phyloP scores from a whole-genome alignment of 306 rosid species.

The Pachyrhizus erosus region DNA sequence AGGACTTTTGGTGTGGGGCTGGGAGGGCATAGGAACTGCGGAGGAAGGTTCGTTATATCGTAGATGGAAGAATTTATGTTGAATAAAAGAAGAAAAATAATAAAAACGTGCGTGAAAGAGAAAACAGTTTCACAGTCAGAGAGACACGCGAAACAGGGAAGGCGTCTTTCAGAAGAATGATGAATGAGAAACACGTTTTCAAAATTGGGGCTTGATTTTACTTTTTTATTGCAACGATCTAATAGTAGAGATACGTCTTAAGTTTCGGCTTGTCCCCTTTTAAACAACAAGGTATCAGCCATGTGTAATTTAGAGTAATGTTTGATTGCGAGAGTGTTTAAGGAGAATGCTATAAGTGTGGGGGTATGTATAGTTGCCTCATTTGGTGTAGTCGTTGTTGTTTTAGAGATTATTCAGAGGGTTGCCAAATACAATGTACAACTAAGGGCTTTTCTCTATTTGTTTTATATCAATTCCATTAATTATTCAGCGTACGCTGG shows the following conservation, averaged over 20 bases:
- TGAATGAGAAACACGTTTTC: constrained; percentile 42
- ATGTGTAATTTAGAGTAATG: no score
- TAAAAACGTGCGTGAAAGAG: constrained; percentile 30
- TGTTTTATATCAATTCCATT: background rate
- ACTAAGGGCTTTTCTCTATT: background rate
- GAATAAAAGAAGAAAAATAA: background rate
- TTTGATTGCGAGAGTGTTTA: no score
- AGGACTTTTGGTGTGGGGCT: background rate
- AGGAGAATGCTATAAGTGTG: background rate
- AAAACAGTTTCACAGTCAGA: constrained; percentile 12
- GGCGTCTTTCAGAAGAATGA: background rate
- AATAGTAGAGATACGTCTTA: background rate
- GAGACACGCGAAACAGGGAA: background rate
- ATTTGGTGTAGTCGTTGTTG: background rate
- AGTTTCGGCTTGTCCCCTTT: constrained; percentile 10
- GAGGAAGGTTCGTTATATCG: background rate
- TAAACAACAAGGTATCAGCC: background rate
- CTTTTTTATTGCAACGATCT: background rate
- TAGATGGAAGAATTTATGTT: background rate
- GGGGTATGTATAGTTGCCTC: background rate
- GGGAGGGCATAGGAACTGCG: background rate
- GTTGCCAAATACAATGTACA: background rate
- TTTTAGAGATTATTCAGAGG: background rate
- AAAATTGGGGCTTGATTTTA: background rate
- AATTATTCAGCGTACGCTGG: background rate